Conservation (phyloP, 345 rosid genomes). For the Aegle marmelos region DNA sequence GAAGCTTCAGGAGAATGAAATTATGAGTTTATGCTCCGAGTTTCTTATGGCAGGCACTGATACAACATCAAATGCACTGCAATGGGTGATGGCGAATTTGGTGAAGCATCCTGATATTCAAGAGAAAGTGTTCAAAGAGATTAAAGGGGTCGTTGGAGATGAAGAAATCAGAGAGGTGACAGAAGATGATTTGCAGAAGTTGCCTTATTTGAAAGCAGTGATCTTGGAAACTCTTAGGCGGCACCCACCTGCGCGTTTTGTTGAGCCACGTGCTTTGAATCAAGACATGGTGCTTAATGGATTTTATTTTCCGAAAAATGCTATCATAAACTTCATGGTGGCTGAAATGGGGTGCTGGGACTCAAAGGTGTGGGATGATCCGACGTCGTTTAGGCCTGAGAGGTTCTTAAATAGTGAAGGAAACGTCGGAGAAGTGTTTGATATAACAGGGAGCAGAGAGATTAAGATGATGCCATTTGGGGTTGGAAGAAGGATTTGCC, state of each 20-base stretch:
- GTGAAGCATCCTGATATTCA: not conserved
- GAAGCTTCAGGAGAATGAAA: slow-evolving; percentile 5
- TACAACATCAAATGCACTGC: not conserved
- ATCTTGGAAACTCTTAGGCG: slow-evolving; percentile 10
- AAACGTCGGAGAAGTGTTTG: not conserved
- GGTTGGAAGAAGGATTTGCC: slow-evolving; percentile 15
- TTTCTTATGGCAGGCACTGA: slow-evolving; percentile 5
- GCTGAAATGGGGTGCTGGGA: not conserved
- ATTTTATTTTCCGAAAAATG: not conserved
- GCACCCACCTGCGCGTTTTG: slow-evolving; percentile 1
- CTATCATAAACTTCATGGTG: not conserved
- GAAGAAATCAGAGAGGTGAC: not conserved
- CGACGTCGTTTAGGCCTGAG: slow-evolving; percentile 6
- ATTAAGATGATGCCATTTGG: slow-evolving; percentile 22
- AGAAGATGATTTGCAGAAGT: slow-evolving; percentile 2
- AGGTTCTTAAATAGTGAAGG: not conserved
- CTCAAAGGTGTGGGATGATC: slow-evolving; percentile 7
- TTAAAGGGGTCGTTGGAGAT: not conserved
- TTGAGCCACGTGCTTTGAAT: not conserved
- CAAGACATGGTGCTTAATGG: not conserved
- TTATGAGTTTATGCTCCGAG: not conserved
- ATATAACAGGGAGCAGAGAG: slow-evolving; percentile 9
- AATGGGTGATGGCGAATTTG: slow-evolving; percentile 12
- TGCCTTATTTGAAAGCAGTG: slow-evolving; percentile 7
- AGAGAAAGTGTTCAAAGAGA: not conserved